Evolutionary conservation across 2,329 filamentous ascomycete species (phyloP), one percentile per base, ranked within the genome.

Genomic region (Sclerotinia trifoliorum): DNA sequence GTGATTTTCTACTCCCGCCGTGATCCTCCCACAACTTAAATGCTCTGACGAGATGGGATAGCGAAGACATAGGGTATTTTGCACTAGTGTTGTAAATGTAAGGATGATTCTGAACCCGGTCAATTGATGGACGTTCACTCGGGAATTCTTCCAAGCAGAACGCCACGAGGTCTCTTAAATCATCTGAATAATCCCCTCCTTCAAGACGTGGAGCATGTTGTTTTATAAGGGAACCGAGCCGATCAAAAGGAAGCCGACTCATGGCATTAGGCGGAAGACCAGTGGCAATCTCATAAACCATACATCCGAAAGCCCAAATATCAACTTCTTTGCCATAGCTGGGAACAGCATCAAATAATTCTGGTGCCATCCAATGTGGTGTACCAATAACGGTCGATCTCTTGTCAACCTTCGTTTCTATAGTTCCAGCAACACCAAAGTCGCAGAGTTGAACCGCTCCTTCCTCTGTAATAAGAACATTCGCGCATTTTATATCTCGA

Each of bases 281-380:
- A 5, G 90, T 92, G 0, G 92, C 91, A 78, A 94, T 91, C 78
- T 95, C 92, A 74, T 87, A 93, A 1, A 93, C 83, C 78, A 93
- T 90, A 70, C 91, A 90, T 1, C 92, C 92, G 76, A 92, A 93
- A 2, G 92, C 91, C 92, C 92, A 95, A 63, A 94, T 93, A 74
- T 95, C 92, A 55, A 90, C 87, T 74, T 90, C 88, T 19, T 87
- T 89, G 69, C 89, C 89, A 76, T 91, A 91, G 6, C 87, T 86
- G 13, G 85, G 82, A 5, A 85, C 82, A 49, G 85, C 82, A 68
- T 89, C 86, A 73, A 91, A 89, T 17, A 94, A 83, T 74, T 95
- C 92, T 0, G 90, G 91, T 0, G 92, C 90, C 91, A 95, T 94
- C 90, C 91, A 95, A 78, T 94, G 88, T 3, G 90, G 89, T 0